phyloP scores from a whole-genome alignment of 2,329 filamentous ascomycete species.

The Epichloe gansuensis region DNA sequence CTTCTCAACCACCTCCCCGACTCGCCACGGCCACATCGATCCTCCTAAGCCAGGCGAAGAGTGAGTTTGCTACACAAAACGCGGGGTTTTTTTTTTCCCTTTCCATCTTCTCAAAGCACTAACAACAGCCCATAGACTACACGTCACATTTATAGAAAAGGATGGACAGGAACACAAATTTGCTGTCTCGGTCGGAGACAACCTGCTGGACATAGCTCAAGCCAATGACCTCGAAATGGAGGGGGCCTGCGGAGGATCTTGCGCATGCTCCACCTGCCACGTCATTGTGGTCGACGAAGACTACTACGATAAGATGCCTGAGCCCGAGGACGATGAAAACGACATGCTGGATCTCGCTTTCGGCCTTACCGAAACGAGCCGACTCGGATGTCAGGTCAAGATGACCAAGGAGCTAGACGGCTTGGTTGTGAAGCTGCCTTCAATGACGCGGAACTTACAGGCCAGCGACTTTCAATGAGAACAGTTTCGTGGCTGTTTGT shows the following conservation, averaged over 20 bases:
- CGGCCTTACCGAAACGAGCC: constrained; percentile 71
- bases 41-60: constrained; percentile 85
- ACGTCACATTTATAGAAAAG: constrained; percentile 89
- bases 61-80: constrained; percentile 36
- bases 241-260: constrained; percentile 88
- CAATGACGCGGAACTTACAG: constrained; percentile 93
- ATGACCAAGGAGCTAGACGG: constrained; percentile 90
- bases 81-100: neutral
- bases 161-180: constrained; percentile 65
- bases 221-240: constrained; percentile 96
- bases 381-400: constrained; percentile 78
- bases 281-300: constrained; percentile 66
- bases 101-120: neutral
- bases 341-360: constrained; percentile 88
- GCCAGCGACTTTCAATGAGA: constrained; percentile 66
- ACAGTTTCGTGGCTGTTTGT: neutral
- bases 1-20: constrained; percentile 52
- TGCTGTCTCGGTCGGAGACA: constrained; percentile 74
- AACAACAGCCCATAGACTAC: constrained; percentile 42
- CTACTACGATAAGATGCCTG: constrained; percentile 65
- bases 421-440: constrained; percentile 69
- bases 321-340: constrained; percentile 70
- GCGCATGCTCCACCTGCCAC: constrained; percentile 87
- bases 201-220: constrained; percentile 89
- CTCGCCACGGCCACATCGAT: constrained; percentile 65